A percentile compares a stretch with the other conserved stretches of the same genome.
phyloP scores from a whole-genome alignment of 2,329 filamentous ascomycete genomes.

The Phialophora tarda region DNA sequence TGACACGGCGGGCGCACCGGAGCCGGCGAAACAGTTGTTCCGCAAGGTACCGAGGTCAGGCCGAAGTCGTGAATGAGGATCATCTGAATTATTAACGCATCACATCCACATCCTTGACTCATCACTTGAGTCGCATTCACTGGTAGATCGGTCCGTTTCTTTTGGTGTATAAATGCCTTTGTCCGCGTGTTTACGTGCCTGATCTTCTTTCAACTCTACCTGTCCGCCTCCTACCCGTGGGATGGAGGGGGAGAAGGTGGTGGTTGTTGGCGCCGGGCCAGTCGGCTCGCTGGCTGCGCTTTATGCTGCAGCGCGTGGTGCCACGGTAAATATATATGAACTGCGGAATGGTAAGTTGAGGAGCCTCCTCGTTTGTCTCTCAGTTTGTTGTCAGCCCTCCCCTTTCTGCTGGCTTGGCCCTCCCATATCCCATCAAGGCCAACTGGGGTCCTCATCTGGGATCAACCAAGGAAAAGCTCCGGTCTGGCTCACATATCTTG shows the following conservation, averaged over 20 bases:
- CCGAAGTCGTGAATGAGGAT: neutral
- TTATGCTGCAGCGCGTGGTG: constrained; percentile 86
- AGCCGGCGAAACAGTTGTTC: neutral
- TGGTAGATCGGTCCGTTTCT: neutral
- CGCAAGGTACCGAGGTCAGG: neutral
- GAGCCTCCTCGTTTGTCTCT: neutral
- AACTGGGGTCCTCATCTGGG: neutral
- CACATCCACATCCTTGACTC: neutral
- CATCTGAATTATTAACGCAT: constrained; percentile 5
- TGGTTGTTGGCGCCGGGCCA: constrained; percentile 89
- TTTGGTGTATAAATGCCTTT: neutral
- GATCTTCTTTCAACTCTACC: neutral
- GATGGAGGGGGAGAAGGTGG: constrained; percentile 63
- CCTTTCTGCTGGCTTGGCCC: neutral
- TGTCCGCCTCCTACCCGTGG: neutral
- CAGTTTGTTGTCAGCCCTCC: neutral
- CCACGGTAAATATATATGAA: constrained; percentile 93
- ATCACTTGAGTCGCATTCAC: neutral
- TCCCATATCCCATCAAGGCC: too few relatives aligned
- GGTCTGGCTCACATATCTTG: neutral
- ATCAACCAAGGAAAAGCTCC: neutral
- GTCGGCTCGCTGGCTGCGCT: constrained; percentile 90
- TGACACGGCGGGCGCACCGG: neutral
- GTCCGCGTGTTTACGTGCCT: neutral
- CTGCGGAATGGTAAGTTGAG: constrained; percentile 74